Percentiles rank a stretch among this genome's conserved stretches.
These are phyloP conservation scores for Echinosophora koreensis DNA, from an alignment of 306 rosid genomes.

Conservation along the genomic window DNA sequence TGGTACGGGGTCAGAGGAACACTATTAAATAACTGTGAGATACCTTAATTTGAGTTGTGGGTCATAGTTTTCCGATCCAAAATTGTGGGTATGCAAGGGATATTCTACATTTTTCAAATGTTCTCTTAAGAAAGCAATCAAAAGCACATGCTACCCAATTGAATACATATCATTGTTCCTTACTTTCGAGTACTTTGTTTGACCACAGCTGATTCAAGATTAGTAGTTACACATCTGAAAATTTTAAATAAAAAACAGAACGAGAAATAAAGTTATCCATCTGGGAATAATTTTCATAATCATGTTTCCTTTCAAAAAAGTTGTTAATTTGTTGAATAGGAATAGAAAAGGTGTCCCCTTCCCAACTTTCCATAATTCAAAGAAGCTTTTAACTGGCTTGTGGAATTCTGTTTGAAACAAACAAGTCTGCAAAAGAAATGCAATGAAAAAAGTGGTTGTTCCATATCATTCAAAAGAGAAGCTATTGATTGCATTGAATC, in stretches of 20 bases:
- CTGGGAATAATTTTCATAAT: constrained; percentile 32
- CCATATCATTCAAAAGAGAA: constrained; percentile 37
- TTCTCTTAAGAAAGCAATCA: constrained; percentile 46
- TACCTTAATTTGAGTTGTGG: constrained; percentile 25
- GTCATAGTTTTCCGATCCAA: constrained; percentile 41
- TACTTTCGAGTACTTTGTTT: constrained; percentile 49
- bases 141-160: constrained; percentile 55
- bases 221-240: neutral
- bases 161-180: constrained; percentile 53
- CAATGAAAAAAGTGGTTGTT: constrained; percentile 31
- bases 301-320: constrained; percentile 46
- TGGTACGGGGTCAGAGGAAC: neutral
- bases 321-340: constrained; percentile 35
- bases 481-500: constrained; percentile 30
- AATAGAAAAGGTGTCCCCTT: constrained; percentile 6
- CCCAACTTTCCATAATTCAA: constrained; percentile 20
- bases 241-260: constrained; percentile 10
- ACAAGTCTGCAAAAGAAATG: constrained; percentile 27
- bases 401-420: constrained; percentile 23
- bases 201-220: constrained; percentile 41
- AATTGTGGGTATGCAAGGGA: constrained; percentile 45
- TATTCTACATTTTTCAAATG: constrained; percentile 41
- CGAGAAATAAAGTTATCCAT: neutral
- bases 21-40: neutral
- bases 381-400: constrained; percentile 41